Base-by-base conservation (phyloP, 1,284 basidiomycete genomes). In the Sanghuangporus baumii region DNA sequence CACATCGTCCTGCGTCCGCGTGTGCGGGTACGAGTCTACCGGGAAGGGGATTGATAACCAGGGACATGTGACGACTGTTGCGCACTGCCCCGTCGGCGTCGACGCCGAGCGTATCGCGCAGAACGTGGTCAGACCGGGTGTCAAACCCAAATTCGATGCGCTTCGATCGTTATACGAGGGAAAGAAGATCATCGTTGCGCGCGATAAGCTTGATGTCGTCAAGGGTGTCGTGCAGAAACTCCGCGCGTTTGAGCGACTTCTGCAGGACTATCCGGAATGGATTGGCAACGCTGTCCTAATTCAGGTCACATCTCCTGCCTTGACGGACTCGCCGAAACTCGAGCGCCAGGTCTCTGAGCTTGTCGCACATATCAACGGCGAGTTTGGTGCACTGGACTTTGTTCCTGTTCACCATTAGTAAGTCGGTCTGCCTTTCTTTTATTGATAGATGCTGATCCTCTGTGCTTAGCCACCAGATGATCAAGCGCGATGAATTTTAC, bases 351-450 rank as follows among this genome's bases (percentile, higher is more conserved):
- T 98, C 7, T 94, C 93, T 55, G 95, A 99, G 76, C 80, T 98
- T 34, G 96, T 99, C 62, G 90, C 93, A 47, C 93, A 95, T 70
- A 98, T 99, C 78, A 99, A 99, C 71, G 95, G 95, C 67, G 89
- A 95, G 71, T 98, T 95, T 73, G 97, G 96, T 43, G 90, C 88
- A 65, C 78, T 99, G 52, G 94, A 97, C 76, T 99, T 98, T 72
- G 94, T 96, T 66, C 96, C 97, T 9, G 93, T 98, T n/a, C 96
- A 99, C 73, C 97, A 99, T 73, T 99, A 98, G 92, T 94, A 71
- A 57, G 86, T 80, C 59, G 11, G 9, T 37, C 40, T 31, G 64
- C 23, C 9, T 43, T 20, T 46, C 34, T 36, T 34, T 58, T 26
- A 31, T 51, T 16, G 16, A 3, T 41, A 41, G 23, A 51, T 51